Conservation (phyloP, 179 eudicot species). For the Silene coronaria region DNA sequence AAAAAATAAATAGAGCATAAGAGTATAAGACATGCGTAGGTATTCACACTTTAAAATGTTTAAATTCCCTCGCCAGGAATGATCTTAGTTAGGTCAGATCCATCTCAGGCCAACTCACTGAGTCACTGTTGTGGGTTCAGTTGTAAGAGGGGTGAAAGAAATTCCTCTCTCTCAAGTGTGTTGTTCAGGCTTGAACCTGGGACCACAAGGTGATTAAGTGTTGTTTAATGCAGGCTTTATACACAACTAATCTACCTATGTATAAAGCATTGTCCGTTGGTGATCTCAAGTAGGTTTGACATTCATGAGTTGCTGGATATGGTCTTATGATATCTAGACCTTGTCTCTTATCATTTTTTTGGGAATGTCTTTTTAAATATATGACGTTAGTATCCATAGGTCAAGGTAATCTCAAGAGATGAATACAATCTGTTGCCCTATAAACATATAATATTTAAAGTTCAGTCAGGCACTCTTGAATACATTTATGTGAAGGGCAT, state of each 20-base stretch:
- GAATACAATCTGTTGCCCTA: neutral
- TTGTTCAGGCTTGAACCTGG: conserved; percentile 1
- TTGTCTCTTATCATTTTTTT: no score
- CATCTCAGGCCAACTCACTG: neutral
- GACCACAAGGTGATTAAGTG: neutral
- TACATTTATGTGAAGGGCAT: neutral
- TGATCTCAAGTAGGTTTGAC: conserved; percentile 3
- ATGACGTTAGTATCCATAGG: neutral
- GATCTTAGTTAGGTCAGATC: neutral
- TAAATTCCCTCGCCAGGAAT: neutral
- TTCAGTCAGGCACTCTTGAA: neutral
- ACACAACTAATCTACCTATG: neutral
- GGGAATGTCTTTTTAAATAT: neutral
- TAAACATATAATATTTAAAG: neutral
- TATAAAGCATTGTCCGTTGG: neutral
- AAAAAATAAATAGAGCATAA: neutral
- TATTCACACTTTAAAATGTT: neutral
- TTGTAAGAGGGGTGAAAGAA: neutral
- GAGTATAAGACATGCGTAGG: neutral
- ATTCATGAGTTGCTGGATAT: neutral
- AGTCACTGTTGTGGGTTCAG: neutral
- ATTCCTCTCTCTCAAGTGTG: neutral
- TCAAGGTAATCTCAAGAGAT: neutral
- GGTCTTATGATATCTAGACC: neutral
- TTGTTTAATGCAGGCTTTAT: neutral